Base-by-base conservation (phyloP, 2,329 filamentous ascomycete species). In the Curvularia eragrostidis region DNA sequence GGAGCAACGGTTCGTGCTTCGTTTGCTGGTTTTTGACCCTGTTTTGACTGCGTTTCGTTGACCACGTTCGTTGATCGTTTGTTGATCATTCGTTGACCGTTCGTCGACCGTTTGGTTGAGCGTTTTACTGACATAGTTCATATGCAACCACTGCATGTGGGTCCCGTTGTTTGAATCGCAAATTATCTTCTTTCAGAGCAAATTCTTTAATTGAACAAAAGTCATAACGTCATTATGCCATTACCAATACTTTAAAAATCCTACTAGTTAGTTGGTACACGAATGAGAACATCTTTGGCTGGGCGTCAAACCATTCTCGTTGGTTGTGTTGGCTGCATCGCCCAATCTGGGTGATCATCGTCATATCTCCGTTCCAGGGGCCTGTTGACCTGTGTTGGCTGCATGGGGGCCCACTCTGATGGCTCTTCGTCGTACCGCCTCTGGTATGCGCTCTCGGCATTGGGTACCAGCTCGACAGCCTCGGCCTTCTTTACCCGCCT, bases 401-500 rank as follows among this genome's bases (percentile, higher is more conserved):
- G 63, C 54, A 63, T 48, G 23, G 52, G 43, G n/a, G 54, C 51
- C 39, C 62, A 65, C 49, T 66, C 60, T n/a, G 47, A 24, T 13
- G 66, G 55, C 50, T 62, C 67, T 23, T 65, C 65, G 7, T 66
- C 64, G 23, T 64, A 65, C 19, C 62, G 54, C 18, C 64, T 59
- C 36, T 64, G 62, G 47, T 66, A 69, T 13, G 61, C 61, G 42
- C 56, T 63, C 44, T 67, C 62, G 19, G 63, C 51, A 34, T 52
- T 66, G 30, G 65, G 62, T 21, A 67, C 65, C 26, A 63, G 52
- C 39, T 68, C 59, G 21, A 64, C 58, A 9, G 59, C 58, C 38
- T 67, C 62, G 1, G 57, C 59, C 26, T 54, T 67, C 49, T 64
- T 63, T 21, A 65, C 56, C 7, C 64, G 61, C 34, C 72, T 60